Evolutionary conservation across 495 filamentous ascomycete genomes (phyloP), one percentile per base, ranked within the genome.

Genomic region (Sordaria brevicollis): DNA sequence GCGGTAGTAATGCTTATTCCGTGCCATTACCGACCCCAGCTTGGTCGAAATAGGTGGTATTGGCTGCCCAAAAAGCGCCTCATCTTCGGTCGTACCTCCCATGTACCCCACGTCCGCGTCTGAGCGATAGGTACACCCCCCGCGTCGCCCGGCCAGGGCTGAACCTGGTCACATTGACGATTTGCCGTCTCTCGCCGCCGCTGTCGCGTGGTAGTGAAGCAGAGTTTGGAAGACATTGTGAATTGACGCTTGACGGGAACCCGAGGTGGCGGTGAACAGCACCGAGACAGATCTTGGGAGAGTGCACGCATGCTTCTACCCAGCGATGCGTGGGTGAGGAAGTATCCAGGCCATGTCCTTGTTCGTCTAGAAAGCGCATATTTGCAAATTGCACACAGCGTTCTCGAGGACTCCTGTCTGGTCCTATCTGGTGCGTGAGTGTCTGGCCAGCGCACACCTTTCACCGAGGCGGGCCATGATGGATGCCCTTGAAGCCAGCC

Each of bases 251-350:
- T 74, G 70, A 68, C 49, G 72, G 66, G 68, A 73, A 78, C 73
- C 71, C 74, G 76, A 75, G 69, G 75, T 79, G 75, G 76, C 77
- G 77, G 77, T 79, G 78, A 80, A 74, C 73, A 74, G 72, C 72
- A 77, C 65, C 72, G 72, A 68, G 69, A 74, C 69, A 75, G 74
- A 76, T 75, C 74, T 78, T 79, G 71, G 76, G 49, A 62, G 49
- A 5, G 49, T 15, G 74, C 68, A 76, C 74, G 78, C 77, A 77
- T 77, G 74, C 49, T 13, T 62, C 49, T 62, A 31, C 25, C 29
- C 25, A 62, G 49, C 77, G 74, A 76, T 74, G 71, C 68, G 74
- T 72, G 65, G 75, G 72, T 76, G 71, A 71, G 74, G n/a, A 72
- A 69, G 36, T 65, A 68, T 79, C 72, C 69, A 77, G 67, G 41